These are phyloP conservation scores for Mortierella antarctica DNA, from an alignment of 192 early-diverging fungal genomes.

Conservation along the genomic window DNA sequence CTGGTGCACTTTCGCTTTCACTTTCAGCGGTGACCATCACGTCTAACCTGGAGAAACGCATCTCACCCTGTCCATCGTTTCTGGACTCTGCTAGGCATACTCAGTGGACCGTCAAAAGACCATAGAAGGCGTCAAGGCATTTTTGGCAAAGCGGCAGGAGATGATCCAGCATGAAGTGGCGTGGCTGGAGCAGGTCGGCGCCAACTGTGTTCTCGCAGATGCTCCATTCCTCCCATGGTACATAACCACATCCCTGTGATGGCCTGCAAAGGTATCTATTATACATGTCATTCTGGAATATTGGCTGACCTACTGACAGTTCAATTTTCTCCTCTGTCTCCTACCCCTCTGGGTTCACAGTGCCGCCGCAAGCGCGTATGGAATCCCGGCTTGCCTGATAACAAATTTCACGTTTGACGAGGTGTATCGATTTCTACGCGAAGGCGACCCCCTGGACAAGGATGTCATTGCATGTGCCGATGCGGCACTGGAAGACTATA, in stretches of 20 bases:
- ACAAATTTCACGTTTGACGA: conserved; percentile 75
- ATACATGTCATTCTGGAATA: background rate
- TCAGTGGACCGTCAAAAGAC: conserved; percentile 68
- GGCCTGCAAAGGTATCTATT: too few relatives aligned
- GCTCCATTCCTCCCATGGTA: conserved; percentile 70
- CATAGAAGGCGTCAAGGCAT: conserved; percentile 59
- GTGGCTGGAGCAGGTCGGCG: conserved; percentile 64
- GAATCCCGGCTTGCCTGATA: conserved; percentile 65
- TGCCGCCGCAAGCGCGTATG: conserved; percentile 61
- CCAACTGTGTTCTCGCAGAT: conserved; percentile 67
- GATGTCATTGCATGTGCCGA: conserved; percentile 46
- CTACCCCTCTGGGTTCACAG: conserved; percentile 18
- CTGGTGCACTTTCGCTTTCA: too few relatives aligned
- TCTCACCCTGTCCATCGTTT: too few relatives aligned
- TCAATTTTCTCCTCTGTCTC: background rate
- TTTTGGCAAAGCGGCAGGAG: conserved; percentile 54
- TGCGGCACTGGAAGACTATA: conserved; percentile 61
- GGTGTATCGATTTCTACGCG: conserved; percentile 63
- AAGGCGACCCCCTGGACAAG: conserved; percentile 62
- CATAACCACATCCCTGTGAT: background rate
- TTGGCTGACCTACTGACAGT: background rate
- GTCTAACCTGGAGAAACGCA: too few relatives aligned
- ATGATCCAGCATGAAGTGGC: conserved; percentile 57
- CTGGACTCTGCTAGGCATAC: conserved; percentile 48
- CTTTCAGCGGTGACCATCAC: too few relatives aligned